phyloP scores from a whole-genome alignment of 2,329 filamentous ascomycete genomes.

The Arthrobotrys pseudoclavata region DNA sequence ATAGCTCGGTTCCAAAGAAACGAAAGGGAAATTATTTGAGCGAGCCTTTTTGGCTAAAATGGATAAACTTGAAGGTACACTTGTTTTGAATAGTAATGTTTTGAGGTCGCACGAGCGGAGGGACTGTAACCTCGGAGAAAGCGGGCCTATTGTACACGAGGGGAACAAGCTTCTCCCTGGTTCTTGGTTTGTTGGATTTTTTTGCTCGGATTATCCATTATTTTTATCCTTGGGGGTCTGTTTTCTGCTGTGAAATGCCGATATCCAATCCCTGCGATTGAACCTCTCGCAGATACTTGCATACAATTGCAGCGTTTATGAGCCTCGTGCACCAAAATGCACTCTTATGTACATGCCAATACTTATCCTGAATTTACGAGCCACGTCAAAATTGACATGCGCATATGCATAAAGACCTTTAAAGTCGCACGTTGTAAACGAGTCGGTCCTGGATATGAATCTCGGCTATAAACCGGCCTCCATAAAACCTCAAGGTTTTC shows the following conservation, averaged over 20 bases:
- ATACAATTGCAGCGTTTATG: not conserved
- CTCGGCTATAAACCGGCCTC: too few species aligned
- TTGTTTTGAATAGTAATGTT: not conserved
- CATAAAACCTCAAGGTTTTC: too few species aligned
- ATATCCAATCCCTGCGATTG: not conserved
- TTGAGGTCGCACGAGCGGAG: slow-evolving; percentile 26
- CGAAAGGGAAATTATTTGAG: not conserved
- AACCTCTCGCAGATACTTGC: not conserved
- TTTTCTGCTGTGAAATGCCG: not conserved
- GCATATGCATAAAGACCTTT: not conserved
- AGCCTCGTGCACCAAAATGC: not conserved
- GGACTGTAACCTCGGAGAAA: slow-evolving; percentile 19
- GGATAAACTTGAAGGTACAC: slow-evolving; percentile 23
- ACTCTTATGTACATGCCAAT: not conserved
- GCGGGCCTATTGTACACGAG: not conserved
- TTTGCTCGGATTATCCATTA: not conserved
- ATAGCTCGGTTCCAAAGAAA: slow-evolving; percentile 45
- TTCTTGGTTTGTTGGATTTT: not conserved
- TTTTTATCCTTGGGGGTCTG: not conserved
- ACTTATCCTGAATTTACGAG: not conserved
- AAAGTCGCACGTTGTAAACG: too few species aligned
- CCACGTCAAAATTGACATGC: too few species aligned
- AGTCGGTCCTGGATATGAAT: too few species aligned
- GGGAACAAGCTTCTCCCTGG: not conserved
- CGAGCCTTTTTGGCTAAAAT: slow-evolving; percentile 57